phyloP scores from a whole-genome alignment of 768 basidiomycete genomes.

The Lactarius deliciosus region DNA sequence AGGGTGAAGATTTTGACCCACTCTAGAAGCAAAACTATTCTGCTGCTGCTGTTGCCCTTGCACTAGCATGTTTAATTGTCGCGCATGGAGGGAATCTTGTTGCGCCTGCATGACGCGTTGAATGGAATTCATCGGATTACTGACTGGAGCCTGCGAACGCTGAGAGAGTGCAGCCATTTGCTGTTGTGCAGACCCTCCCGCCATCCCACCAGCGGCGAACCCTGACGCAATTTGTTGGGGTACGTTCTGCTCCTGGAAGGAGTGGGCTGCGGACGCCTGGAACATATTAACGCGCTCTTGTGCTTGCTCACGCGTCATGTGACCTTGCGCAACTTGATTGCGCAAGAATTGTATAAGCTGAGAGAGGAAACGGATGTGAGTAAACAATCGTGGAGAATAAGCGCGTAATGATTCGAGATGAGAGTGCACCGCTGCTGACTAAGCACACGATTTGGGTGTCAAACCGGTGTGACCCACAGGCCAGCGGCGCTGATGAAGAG shows the following conservation, averaged over 20 bases:
- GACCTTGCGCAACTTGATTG: conserved; percentile 3
- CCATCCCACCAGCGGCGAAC: conserved; percentile 3
- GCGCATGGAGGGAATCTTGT: conserved; percentile 14
- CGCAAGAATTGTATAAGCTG: conserved; percentile 2
- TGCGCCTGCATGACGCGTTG: conserved; percentile 15
- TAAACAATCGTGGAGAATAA: not conserved
- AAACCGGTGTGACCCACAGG: conserved; percentile 21
- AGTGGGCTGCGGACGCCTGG: not conserved
- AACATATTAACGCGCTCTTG: conserved; percentile 8
- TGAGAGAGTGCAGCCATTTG: conserved; percentile 19
- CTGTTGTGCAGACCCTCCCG: conserved; percentile 10
- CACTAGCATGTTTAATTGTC: conserved; percentile 10
- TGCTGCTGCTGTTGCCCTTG: conserved; percentile 19
- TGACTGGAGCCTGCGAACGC: not conserved
- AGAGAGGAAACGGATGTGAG: not conserved
- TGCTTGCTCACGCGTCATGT: conserved; percentile 18
- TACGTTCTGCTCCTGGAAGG: conserved; percentile 17
- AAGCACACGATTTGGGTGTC: conserved; percentile 25
- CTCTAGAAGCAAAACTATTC: conserved; percentile 15
- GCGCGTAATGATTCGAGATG: not conserved
- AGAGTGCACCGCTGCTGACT: conserved; percentile 19
- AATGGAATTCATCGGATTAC: conserved; percentile 10
- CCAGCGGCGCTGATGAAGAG: conserved; percentile 18
- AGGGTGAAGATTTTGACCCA: conserved; percentile 19
- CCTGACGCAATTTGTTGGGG: conserved; percentile 17